A percentile compares a stretch with the other conserved stretches of the same genome.
Conservation (phyloP, 1,284 basidiomycete genomes). For the Fomes fomentarius region DNA sequence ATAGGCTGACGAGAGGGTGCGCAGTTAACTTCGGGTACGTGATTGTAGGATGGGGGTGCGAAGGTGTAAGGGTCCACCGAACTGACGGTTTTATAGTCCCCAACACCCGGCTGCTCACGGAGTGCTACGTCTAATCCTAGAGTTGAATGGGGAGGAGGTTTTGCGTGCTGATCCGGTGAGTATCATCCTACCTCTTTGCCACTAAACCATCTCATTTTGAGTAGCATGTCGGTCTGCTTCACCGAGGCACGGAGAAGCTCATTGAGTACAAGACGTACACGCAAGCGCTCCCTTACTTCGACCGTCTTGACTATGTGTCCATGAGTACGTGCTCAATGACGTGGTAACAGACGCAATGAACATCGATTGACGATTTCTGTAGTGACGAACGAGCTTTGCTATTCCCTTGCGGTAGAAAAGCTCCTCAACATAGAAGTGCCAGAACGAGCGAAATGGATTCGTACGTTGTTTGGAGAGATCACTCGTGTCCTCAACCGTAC, state of each 20-base stretch:
- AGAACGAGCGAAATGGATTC: constrained; percentile 99
- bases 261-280: constrained; percentile 99
- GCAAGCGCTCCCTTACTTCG: constrained; percentile 99
- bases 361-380: background rate
- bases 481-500: constrained; percentile 93
- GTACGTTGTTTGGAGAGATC: constrained; percentile 96
- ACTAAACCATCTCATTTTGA: constrained; percentile 2
- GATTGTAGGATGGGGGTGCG: background rate
- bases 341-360: too few species aligned
- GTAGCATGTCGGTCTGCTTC: constrained; percentile 95
- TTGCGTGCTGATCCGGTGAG: constrained; percentile 86
- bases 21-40: constrained; percentile 88
- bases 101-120: constrained; percentile 99
- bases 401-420: constrained; percentile 97
- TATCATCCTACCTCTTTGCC: constrained; percentile 19
- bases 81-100: constrained; percentile 54
- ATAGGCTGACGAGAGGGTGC: constrained; percentile 8
- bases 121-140: constrained; percentile 96
- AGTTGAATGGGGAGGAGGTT: constrained; percentile 97
- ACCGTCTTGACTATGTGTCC: constrained; percentile 98
- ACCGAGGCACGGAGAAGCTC: constrained; percentile 97
- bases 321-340: constrained; percentile 74
- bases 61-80: background rate
- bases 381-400: constrained; percentile 98
- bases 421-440: constrained; percentile 98